Base-by-base conservation (phyloP, 2,329 filamentous ascomycete genomes). In the Pyrenochaeta sp. region DNA sequence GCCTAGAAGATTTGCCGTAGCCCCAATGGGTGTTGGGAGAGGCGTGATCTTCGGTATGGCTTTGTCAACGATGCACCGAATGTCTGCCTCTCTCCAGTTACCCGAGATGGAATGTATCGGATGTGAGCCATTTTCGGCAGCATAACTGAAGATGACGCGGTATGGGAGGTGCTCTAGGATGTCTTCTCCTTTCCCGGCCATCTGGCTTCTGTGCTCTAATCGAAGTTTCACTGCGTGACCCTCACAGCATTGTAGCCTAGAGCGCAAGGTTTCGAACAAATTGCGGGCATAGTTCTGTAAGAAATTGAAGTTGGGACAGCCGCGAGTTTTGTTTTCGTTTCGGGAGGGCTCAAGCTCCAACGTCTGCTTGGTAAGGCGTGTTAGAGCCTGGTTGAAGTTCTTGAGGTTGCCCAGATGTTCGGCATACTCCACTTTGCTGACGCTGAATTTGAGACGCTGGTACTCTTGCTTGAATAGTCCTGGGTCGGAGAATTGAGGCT, bases 391-490 rank as follows among this genome's bases (percentile, higher is more conserved):
- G 29, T 65, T 67, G 32, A 48, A 50, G 17, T 50, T 45, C n/a
- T 35, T 47, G 9, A 67, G 47, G 5, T 54, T 42, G 2, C 21
- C 10, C 4, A 68, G 40, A 2, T 56, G 45, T 10, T 58, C 59
- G 9, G 49, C 38, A 22, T 66, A 68, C 10, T 57, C 53, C 1
- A 53, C 49, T 35, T 55, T 58, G 29, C 45, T 58, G 7, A 67
- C 38, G 24, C 53, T 56, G 31, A 67, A 67, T 11, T 53, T 52
- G 3, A 65, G 45, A 5, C 60, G 29, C 19, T 60, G 54, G 40
- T 58, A 61, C 19, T 66, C 60, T 34, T 60, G 51, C 28, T 59
- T 58, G 48, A 68, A 63, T 1, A 56, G 51, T 15, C 31, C 55
- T 14, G 55, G 38, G 8, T 61, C 48, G 15, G 35, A 36, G 24